Conservation (phyloP, 1,284 basidiomycete species). For the Lentinula novae-zelandiae region DNA sequence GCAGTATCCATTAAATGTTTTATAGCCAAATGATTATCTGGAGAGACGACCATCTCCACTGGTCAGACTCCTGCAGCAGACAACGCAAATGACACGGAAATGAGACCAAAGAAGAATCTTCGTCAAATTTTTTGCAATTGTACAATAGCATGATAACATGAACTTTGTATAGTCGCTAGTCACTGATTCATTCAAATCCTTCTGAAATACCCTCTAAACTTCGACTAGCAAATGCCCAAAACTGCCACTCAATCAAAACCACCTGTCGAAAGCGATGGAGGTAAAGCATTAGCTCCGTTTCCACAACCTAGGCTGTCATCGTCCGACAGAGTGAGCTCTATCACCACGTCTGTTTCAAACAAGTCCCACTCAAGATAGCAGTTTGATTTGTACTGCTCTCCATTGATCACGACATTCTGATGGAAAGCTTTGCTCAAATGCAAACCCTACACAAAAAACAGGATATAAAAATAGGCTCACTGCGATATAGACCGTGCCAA, state of each 20-base stretch:
- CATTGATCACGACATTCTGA: conserved; percentile 23
- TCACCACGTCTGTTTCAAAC: conserved; percentile 32
- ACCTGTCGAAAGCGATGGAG: conserved; percentile 41
- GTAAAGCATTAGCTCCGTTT: conserved; percentile 27
- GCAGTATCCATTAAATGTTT: not conserved
- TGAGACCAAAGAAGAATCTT: not conserved
- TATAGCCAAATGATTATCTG: not conserved
- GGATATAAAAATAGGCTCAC: not conserved
- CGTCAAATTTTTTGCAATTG: not conserved
- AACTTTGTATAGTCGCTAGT: not conserved
- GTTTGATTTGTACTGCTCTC: conserved; percentile 36
- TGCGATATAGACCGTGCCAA: conserved; percentile 13
- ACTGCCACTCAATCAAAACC: conserved; percentile 22
- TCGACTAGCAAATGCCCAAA: not conserved
- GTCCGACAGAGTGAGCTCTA: conserved; percentile 38
- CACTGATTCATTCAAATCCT: not conserved
- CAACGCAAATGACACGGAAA: not conserved
- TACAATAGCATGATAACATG: not conserved
- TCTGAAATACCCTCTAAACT: not conserved
- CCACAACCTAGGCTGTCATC: conserved; percentile 34
- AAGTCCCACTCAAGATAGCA: conserved; percentile 44
- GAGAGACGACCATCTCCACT: not conserved
- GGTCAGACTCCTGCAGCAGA: not conserved
- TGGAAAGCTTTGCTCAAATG: not conserved
- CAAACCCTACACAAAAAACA: not conserved